A percentile compares a stretch with the other conserved stretches of the same genome.
phyloP scores from a whole-genome alignment of 164 flowering plant species.

The Magnolia officinalis region DNA sequence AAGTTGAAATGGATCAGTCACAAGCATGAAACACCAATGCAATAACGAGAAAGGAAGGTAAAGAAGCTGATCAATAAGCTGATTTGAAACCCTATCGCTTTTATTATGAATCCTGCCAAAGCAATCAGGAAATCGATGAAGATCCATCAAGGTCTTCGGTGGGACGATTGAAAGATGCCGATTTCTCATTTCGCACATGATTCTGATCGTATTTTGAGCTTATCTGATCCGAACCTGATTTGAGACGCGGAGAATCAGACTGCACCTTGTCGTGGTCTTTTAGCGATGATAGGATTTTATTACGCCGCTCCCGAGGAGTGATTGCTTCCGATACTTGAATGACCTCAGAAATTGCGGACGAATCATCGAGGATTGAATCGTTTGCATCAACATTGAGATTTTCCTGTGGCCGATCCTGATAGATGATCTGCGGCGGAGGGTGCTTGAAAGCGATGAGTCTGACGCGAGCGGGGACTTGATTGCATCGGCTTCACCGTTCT shows the following conservation, averaged over 20 bases:
- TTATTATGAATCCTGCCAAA: conserved; percentile 49
- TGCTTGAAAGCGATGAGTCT: conserved; percentile 5
- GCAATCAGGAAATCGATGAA: conserved; percentile 33
- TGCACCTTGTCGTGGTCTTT: conserved; percentile 17
- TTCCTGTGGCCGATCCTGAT: conserved; percentile 3
- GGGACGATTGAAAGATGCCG: conserved; percentile 10
- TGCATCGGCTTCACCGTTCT: conserved; percentile 4
- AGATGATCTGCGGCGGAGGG: conserved; percentile 29
- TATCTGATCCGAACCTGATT: not conserved
- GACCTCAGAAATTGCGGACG: conserved; percentile 10
- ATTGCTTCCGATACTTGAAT: conserved; percentile 4
- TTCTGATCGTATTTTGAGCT: conserved; percentile 1
- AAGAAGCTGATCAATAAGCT: conserved; percentile 36
- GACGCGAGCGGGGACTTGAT: not conserved
- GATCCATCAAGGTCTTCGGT: conserved; percentile 18
- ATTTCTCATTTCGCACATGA: conserved; percentile 14
- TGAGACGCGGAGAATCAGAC: conserved; percentile 1
- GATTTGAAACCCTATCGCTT: conserved; percentile 50
- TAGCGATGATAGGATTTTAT: conserved; percentile 6
- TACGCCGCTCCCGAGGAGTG: conserved; percentile 8
- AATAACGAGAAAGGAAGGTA: conserved; percentile 48
- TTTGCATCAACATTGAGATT: conserved; percentile 1
- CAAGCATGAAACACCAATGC: conserved; percentile 30
- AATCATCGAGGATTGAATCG: not conserved
- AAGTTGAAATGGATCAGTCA: conserved; percentile 40